These are phyloP conservation scores for Carex myosuroides DNA, from an alignment of 176 grass and related monocot genomes.

Conservation along the genomic window DNA sequence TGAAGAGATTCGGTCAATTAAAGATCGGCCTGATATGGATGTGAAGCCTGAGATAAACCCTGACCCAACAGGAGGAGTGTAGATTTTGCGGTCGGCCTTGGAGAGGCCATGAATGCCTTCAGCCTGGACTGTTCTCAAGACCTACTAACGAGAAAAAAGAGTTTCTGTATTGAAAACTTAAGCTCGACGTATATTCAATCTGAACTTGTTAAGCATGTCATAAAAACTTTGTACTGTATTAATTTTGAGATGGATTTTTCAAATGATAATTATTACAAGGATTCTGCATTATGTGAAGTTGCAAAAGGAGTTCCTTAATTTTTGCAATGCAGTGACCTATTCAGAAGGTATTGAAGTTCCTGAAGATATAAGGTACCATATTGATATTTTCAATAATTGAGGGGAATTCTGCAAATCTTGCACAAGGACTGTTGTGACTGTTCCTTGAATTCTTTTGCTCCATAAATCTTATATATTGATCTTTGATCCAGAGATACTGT, in stretches of 20 bases:
- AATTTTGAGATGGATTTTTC: not conserved
- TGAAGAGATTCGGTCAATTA: constrained; percentile 79
- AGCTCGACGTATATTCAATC: not conserved
- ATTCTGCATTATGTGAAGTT: not conserved
- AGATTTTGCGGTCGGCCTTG: constrained; percentile 68
- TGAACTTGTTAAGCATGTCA: not conserved
- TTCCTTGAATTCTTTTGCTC: not conserved
- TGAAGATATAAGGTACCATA: not conserved
- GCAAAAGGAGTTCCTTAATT: not conserved
- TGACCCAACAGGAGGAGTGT: constrained; percentile 77
- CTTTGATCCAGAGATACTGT: too few species aligned
- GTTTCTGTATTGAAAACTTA: not conserved
- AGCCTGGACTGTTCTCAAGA: constrained; percentile 90
- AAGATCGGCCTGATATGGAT: constrained; percentile 71
- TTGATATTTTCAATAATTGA: not conserved
- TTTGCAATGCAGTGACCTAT: not conserved
- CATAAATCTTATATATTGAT: not conserved
- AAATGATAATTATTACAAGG: not conserved
- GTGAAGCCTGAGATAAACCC: constrained; percentile 98
- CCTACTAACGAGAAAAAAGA: constrained; percentile 38
- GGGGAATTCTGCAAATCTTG: not conserved
- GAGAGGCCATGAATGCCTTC: constrained; percentile 80
- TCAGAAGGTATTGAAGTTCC: not conserved
- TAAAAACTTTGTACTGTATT: not conserved
- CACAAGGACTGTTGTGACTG: not conserved